Evolutionary conservation across 2,329 filamentous ascomycete species (phyloP), one percentile per base, ranked within the genome.

Genomic region (Exophiala aquamarina): DNA sequence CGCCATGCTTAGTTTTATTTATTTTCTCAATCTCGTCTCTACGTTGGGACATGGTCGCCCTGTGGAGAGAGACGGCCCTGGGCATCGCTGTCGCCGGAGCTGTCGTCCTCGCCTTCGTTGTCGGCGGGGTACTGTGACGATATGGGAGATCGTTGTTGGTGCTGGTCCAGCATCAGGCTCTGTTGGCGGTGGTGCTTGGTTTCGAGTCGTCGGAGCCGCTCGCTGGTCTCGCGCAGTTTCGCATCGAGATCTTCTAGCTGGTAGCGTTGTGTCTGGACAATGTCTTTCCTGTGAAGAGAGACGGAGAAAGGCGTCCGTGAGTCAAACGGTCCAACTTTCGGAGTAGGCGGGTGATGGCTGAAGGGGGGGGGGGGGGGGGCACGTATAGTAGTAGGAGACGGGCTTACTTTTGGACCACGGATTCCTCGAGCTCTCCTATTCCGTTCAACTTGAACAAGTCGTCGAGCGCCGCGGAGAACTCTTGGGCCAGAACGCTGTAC

Each of bases 401-500:
- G 19, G 60, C 84, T 63, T 74, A 96, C 91, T 91, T 92, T 68
- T 89, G 80, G 65, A 89, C 80, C 51, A 95, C 82, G 58, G 86
- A 81, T 65, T 85, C 77, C 62, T 87, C 82, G 28, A 95, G 77
- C 53, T 86, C 79, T 62, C 85, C 81, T 49, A 93, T 68, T 59
- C 84, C 85, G 68, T 93, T 88, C 63, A 96, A 84, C 63, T 87
- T 86, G 74, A 96, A 96, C 59, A 94, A 86, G 65, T 89, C 86
- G 74, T 92, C 87, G 52, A 96, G 77, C 66, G 92, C 88, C 35
- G 83, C 76, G 50, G 89, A 92, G 71, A 96, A 95, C 64, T 86
- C 89, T 60, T 83, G 86, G 44, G 90, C 91, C 69, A 95, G 83
- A 52, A 88, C 93, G 55, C 91, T 95, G 69, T 3, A 28, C 4